Evolutionary conservation across 2,329 filamentous ascomycete genomes (phyloP).

Genomic region (Stemphylium lycopersici): DNA sequence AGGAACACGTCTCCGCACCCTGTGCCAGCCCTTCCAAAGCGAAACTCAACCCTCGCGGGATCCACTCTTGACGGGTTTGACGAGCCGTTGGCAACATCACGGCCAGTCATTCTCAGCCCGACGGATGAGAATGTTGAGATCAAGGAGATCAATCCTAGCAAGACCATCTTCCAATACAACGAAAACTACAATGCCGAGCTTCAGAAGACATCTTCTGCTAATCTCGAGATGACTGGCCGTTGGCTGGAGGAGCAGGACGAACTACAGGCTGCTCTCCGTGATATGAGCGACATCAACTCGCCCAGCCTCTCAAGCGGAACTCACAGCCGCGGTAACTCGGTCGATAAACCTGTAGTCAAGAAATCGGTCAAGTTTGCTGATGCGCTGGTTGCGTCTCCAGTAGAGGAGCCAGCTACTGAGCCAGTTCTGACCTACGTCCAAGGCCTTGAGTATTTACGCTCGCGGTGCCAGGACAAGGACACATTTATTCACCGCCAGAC

Average conservation of each 20-base stretch:
- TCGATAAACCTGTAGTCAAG: slow-evolving; percentile 58
- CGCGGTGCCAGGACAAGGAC: slow-evolving; percentile 71
- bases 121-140: slow-evolving; percentile 53
- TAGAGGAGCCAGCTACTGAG: slow-evolving; percentile 38
- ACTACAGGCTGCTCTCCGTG: slow-evolving; percentile 71
- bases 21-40: slow-evolving; percentile 26
- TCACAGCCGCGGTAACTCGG: slow-evolving; percentile 44
- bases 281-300: slow-evolving; percentile 56
- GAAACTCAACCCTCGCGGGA: slow-evolving; percentile 36
- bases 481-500: slow-evolving; percentile 83
- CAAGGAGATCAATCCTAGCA: slow-evolving; percentile 65
- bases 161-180: slow-evolving; percentile 74
- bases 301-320: slow-evolving; percentile 46
- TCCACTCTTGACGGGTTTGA: slow-evolving; percentile 45
- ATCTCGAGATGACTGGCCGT: slow-evolving; percentile 80
- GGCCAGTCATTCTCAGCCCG: slow-evolving; percentile 38
- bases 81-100: slow-evolving; percentile 39
- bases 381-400: slow-evolving; percentile 30
- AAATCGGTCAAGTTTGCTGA: slow-evolving; percentile 78
- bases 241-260: slow-evolving; percentile 85
- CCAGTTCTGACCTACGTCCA: slow-evolving; percentile 83
- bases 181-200: slow-evolving; percentile 77
- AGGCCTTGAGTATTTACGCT: slow-evolving; percentile 77
- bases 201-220: slow-evolving; percentile 71
- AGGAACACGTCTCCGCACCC: slow-evolving; percentile 32